Conservation (phyloP, 805 yeast species). For the Saccharomycopsis selenospora region DNA sequence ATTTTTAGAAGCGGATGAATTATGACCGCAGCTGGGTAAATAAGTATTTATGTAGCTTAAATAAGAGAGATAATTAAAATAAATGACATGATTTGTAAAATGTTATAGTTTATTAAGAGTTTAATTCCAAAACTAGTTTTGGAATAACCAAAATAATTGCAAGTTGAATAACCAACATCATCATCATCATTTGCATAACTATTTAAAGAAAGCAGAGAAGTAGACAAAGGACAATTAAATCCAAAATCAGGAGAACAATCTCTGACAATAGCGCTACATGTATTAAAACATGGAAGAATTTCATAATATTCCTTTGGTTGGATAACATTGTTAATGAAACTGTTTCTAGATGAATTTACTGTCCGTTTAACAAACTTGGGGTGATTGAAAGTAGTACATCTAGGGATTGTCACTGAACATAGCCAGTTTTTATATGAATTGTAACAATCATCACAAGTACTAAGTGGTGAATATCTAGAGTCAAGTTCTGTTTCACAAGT, state of each 20-base stretch:
- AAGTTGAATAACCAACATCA: background rate
- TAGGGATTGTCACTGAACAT: conserved; percentile 80
- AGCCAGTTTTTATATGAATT: conserved; percentile 76
- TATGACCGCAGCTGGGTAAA: too few species aligned
- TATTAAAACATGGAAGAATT: conserved; percentile 76
- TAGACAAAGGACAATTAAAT: conserved; percentile 61
- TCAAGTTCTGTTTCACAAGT: conserved; percentile 66
- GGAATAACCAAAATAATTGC: background rate
- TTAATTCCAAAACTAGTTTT: background rate
- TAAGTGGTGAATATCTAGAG: conserved; percentile 64
- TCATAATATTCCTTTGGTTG: conserved; percentile 65
- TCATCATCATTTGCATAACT: background rate
- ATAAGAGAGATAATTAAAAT: background rate
- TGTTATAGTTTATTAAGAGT: background rate
- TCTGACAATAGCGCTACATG: conserved; percentile 70
- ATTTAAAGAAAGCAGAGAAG: background rate
- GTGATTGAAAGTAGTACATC: conserved; percentile 56
- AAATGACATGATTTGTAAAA: background rate
- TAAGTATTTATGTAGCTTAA: too few species aligned
- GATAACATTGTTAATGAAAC: conserved; percentile 45
- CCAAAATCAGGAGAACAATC: conserved; percentile 77
- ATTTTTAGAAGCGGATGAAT: too few species aligned
- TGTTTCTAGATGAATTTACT: conserved; percentile 50
- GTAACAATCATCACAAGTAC: conserved; percentile 67
- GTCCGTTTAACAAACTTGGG: conserved; percentile 41